Evolutionary conservation across 2,329 filamentous ascomycete genomes (phyloP), one percentile per base, ranked within the genome.

Genomic region (Pestalotiopsis sp.): DNA sequence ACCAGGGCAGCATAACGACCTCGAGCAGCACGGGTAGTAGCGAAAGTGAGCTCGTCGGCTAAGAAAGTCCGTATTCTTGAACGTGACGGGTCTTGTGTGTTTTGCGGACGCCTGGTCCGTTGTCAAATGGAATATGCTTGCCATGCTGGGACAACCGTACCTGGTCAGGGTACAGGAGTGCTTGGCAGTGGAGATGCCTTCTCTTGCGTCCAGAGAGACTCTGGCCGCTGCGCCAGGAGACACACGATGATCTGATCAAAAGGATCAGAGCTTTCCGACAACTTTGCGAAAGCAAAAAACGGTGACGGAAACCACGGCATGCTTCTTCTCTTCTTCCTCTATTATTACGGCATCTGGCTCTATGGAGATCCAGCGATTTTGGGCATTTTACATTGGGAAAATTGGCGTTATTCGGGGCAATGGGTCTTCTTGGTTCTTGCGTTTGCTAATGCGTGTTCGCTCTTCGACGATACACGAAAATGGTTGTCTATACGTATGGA

Each of bases 1-100:
- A 70, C 45, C 75, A 76, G 66, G 76, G 74, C 68, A 74, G 72
- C 49, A 65, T 78, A 36, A 72, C 72, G 3, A 70, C 71, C 31
- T 63, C 67, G 65, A 77, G 69, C 68, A 73, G 59, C 73, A n/a
- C 45, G 45, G 45, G 45, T 12, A 72, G 31, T 65, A 36, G 31
- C 31, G 31, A 36, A 36, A 36, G 55, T 25, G 67, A 64, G 17
- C 36, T 70, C 12, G 64, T 13, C 25, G 64, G 65, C 25, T 55
- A 31, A 36, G 6, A 36, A 36, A 36, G 31, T 2, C 7, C 31
- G 7, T 36, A 7, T 9, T 36, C 31, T 9, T 36, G 31, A 36
- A 2, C 9, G 31, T 9, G 31, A 9, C 0, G 31, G 31, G 31
- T 36, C 31, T 36, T 9, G 31, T 9, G 31, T 36, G 31, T 36